These are phyloP conservation scores for Diacronema lutheri DNA, from an alignment of 78 protist genomes.

Conservation along the genomic window DNA sequence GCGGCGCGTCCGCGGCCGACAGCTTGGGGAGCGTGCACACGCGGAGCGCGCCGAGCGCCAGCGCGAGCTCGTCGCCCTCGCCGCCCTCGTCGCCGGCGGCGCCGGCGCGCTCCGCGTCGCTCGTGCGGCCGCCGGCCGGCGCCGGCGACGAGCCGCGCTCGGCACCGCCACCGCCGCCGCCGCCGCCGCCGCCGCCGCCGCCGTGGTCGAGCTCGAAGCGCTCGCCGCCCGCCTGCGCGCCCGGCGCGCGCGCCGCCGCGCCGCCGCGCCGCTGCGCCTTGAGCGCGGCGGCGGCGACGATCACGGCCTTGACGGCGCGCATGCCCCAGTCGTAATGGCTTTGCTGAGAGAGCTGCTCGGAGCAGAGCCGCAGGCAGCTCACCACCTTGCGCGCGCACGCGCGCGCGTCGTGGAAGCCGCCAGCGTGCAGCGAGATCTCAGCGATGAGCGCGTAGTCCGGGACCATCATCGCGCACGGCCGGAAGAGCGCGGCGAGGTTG, in stretches of 20 bases:
- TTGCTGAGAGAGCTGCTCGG: conserved; percentile 54
- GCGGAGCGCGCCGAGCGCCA: conserved; percentile 72
- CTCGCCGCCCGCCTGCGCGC: no score
- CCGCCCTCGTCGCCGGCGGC: background rate
- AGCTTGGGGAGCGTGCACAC: conserved; percentile 84
- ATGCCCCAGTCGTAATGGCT: conserved; percentile 72
- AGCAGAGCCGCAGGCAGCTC: conserved; percentile 21
- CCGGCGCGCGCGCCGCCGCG: no score
- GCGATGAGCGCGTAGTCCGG: no score
- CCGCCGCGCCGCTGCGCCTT: background rate
- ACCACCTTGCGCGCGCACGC: conserved; percentile 44
- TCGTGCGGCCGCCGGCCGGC: no score
- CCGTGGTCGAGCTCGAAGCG: no score
- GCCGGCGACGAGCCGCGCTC: no score
- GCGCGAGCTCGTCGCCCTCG: conserved; percentile 31
- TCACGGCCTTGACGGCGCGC: conserved; percentile 62
- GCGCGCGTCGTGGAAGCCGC: conserved; percentile 67
- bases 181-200: no score
- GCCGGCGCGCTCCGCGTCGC: no score
- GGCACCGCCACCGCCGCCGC: no score
- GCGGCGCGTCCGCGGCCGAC: conserved; percentile 75
- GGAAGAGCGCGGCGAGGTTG: no score
- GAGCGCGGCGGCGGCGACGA: conserved; percentile 56
- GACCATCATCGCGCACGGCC: no score
- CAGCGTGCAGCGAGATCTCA: conserved; percentile 73